phyloP scores from a whole-genome alignment of 2,329 filamentous ascomycete species.

The Cladophialophora yegresii region DNA sequence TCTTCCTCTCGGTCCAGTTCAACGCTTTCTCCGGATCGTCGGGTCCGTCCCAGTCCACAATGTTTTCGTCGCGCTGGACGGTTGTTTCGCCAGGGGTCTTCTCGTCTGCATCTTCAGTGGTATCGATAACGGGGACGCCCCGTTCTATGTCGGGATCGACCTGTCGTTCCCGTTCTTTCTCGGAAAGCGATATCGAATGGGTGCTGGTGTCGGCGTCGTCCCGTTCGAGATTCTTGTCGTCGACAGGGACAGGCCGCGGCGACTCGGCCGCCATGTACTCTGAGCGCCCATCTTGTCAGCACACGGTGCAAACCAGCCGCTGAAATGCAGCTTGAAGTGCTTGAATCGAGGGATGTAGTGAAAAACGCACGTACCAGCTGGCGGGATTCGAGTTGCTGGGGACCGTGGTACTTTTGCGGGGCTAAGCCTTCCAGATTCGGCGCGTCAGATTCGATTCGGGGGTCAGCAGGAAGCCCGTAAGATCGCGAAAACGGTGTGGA shows the following conservation, averaged over 20 bases:
- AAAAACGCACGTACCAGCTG: background rate
- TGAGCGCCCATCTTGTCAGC: slow-evolving; percentile 16
- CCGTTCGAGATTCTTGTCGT: slow-evolving; percentile 12
- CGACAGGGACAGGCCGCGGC: background rate
- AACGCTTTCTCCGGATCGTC: slow-evolving; percentile 61
- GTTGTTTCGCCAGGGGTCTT: slow-evolving; percentile 8
- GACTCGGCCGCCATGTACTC: slow-evolving; percentile 17
- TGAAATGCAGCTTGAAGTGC: background rate
- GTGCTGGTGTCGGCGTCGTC: slow-evolving; percentile 14
- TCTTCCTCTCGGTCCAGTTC: slow-evolving; percentile 58
- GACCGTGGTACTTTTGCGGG: slow-evolving; percentile 3
- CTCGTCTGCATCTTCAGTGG: slow-evolving; percentile 31
- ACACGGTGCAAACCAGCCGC: background rate
- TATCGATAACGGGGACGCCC: slow-evolving; percentile 30
- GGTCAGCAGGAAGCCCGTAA: slow-evolving; percentile 4
- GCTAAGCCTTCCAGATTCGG: background rate
- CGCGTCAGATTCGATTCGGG: background rate
- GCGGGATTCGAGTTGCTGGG: background rate
- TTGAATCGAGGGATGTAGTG: background rate
- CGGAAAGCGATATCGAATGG: slow-evolving; percentile 10
- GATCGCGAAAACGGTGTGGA: slow-evolving; percentile 3
- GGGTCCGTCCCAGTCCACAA: slow-evolving; percentile 62
- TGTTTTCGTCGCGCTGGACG: slow-evolving; percentile 47
- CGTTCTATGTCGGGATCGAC: slow-evolving; percentile 29
- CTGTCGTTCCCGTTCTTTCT: slow-evolving; percentile 15